Percentiles rank a stretch among this genome's conserved stretches.
These are phyloP conservation scores for Ceratocystis cacaofunesta DNA, from an alignment of 2,329 filamentous ascomycete genomes.

Conservation along the genomic window DNA sequence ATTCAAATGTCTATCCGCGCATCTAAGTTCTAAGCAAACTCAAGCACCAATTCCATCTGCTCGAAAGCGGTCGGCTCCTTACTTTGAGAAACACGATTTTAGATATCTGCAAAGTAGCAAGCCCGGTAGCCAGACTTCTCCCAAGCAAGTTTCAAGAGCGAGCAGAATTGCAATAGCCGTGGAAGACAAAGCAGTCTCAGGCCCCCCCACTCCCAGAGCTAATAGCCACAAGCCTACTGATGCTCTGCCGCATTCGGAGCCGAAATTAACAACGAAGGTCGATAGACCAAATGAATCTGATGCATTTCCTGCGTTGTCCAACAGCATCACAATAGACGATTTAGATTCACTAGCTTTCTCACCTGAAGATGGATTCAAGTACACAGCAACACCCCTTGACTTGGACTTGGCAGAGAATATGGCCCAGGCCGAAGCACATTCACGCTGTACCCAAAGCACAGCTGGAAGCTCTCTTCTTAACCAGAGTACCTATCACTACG, in stretches of 20 bases:
- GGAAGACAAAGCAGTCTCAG: background rate
- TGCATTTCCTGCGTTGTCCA: background rate
- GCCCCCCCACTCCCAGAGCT: background rate
- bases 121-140: slow-evolving; percentile 21
- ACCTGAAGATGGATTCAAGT: background rate
- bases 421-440: background rate
- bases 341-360: background rate
- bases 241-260: background rate
- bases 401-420: background rate
- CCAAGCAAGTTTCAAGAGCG: slow-evolving; percentile 21
- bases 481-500: background rate
- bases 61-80: slow-evolving; percentile 8
- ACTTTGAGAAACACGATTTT: background rate
- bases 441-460: background rate
- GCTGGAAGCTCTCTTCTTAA: background rate
- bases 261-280: background rate
- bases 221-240: background rate
- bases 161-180: background rate
- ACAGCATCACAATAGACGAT: background rate
- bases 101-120: slow-evolving; percentile 7
- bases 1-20: slow-evolving; percentile 70
- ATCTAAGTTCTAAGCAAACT: slow-evolving; percentile 33
- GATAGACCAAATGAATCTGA: background rate
- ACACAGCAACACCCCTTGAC: background rate
- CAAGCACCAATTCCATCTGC: background rate